Evolutionary conservation across 2,329 filamentous ascomycete genomes (phyloP), one percentile per base, ranked within the genome.

Genomic region (Ambrosiella beaveri): DNA sequence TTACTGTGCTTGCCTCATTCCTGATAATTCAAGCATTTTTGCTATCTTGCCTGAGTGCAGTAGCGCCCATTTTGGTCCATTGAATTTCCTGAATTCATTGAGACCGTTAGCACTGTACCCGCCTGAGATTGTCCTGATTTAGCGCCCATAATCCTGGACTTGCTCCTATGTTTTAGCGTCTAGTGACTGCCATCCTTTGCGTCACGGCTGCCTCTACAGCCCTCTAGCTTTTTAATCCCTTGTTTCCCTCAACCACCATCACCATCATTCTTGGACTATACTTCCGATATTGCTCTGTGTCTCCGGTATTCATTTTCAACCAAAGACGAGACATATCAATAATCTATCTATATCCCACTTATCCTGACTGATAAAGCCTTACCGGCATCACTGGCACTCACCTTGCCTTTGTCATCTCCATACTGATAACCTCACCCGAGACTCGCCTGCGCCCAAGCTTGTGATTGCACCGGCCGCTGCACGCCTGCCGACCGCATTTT

Each of bases 401-500:
- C 44, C 11, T 2, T 47, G n/a, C 7, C 44, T 17, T 15, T 17
- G 19, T 47, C 44, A 47, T 15, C 44, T 13, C 6, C 15, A 15
- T 2, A 47, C 44, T n/a, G 44, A 17, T 47, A 7, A 15, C 27
- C 27, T 38, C 39, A 47, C 39, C 49, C 35, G 19, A 35, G 37
- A 49, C 57, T 51, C 27, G 27, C 47, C 19, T 17, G 47, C 13
- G 47, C 47, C 19, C 13, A 19, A 51, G 47, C 47, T 36, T 51
- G 27, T 54, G 57, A 58, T 54, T 58, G 41, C n/a, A 58, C 54
- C 51, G 40, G 50, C 19, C 15, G 47, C 54, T 41, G 52, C 35
- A 58, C 40, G 40, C 57, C 52, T n/a, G 47, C 47, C 47, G 47
- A 51, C 47, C 47, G 47, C 47, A 51, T 51, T 51, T 11, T 36